A percentile compares a stretch with the other conserved stretches of the same genome.
phyloP scores from a whole-genome alignment of 2,329 filamentous ascomycete species.

The Colletotrichum neosansevieriae region DNA sequence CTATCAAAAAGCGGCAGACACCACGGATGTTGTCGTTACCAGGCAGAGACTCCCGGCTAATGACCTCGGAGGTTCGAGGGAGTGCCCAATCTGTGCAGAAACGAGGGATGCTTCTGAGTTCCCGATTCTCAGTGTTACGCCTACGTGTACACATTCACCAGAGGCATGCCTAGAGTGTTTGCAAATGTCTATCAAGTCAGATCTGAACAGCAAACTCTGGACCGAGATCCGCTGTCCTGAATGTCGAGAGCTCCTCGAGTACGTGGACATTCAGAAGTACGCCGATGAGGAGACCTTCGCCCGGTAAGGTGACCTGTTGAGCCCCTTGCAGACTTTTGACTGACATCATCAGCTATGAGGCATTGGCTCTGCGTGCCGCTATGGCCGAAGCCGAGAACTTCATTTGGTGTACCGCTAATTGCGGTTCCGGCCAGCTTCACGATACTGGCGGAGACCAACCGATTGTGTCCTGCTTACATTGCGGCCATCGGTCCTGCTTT shows the following conservation, averaged over 20 bases:
- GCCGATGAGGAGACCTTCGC: conserved; percentile 58
- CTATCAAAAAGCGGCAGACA: conserved; percentile 47
- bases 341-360: conserved; percentile 53
- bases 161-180: conserved; percentile 52
- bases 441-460: conserved; percentile 53
- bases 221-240: conserved; percentile 65
- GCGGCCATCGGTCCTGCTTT: conserved; percentile 57
- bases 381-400: conserved; percentile 60
- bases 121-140: conserved; percentile 49
- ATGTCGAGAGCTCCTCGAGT: conserved; percentile 58
- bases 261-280: conserved; percentile 58
- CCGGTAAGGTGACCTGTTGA: conserved; percentile 47
- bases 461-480: conserved; percentile 56
- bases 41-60: conserved; percentile 46
- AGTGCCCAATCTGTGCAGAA: conserved; percentile 54
- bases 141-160: conserved; percentile 50
- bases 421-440: conserved; percentile 66
- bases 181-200: conserved; percentile 49
- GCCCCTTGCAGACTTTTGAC: background rate
- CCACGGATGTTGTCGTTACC: conserved; percentile 47
- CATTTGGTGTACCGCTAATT: conserved; percentile 65
- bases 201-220: conserved; percentile 53
- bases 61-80: conserved; percentile 43
- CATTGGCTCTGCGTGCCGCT: conserved; percentile 55
- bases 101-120: conserved; percentile 47